Evolutionary conservation across 495 filamentous ascomycete genomes (phyloP).

Genomic region (Hypoxylon fuscum): DNA sequence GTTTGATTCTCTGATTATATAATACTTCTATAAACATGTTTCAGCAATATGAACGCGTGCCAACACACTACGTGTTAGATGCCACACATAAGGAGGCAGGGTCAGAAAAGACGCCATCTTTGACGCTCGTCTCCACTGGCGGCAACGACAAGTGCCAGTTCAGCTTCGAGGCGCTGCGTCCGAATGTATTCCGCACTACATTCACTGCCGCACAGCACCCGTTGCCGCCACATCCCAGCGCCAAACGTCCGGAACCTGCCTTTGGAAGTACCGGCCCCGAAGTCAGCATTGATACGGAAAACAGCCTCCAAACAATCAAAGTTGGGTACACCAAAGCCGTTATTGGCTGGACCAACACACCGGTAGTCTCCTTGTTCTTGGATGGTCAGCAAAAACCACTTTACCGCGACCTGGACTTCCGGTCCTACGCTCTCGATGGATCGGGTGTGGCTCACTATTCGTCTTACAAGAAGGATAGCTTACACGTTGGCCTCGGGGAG

Average conservation of each 20-base stretch:
- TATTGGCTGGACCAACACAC: constrained; percentile 64
- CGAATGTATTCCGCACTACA: constrained; percentile 70
- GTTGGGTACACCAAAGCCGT: constrained; percentile 58
- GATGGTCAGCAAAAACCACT: constrained; percentile 58
- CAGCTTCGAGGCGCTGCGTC: constrained; percentile 65
- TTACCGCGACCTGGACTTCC: constrained; percentile 65
- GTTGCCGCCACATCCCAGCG: constrained; percentile 68
- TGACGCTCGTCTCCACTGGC: constrained; percentile 56
- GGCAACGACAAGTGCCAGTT: constrained; percentile 56
- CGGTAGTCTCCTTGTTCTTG: constrained; percentile 65
- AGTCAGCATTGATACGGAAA: constrained; percentile 39
- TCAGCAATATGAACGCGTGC: constrained; percentile 39
- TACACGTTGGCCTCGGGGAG: constrained; percentile 75
- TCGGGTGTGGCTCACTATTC: constrained; percentile 69
- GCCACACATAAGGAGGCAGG: not conserved
- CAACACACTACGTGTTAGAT: constrained; percentile 35
- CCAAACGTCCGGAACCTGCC: constrained; percentile 54
- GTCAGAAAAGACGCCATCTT: constrained; percentile 10
- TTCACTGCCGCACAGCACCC: constrained; percentile 67
- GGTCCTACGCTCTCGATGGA: constrained; percentile 69
- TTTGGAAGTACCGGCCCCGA: constrained; percentile 40
- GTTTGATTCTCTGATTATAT: constrained; percentile 7
- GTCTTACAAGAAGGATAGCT: constrained; percentile 61
- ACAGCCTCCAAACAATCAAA: constrained; percentile 48
- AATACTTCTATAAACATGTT: constrained; percentile 25